phyloP scores from a whole-genome alignment of 2,329 filamentous ascomycete species.

The Aspergillus ustus region DNA sequence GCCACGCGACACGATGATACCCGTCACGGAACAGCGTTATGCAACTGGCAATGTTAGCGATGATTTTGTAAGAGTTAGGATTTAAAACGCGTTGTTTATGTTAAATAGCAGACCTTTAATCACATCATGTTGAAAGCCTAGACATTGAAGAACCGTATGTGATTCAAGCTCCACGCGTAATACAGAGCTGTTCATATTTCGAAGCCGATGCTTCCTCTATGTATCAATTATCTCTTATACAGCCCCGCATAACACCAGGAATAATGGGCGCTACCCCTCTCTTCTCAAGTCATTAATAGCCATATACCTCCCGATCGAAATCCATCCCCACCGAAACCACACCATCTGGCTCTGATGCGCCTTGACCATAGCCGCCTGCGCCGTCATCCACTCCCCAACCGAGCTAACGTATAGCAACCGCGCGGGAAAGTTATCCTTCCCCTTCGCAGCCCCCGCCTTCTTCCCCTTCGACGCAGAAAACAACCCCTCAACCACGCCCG shows the following conservation, averaged over 20 bases:
- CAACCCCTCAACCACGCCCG: conserved; percentile 51
- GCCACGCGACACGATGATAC: not conserved
- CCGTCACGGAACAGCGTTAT: not conserved
- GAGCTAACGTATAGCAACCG: conserved; percentile 73
- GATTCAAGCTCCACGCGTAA: not conserved
- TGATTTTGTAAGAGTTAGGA: not conserved
- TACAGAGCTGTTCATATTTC: not conserved
- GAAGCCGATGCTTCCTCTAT: not conserved
- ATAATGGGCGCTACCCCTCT: conserved; percentile 39
- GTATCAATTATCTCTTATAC: conserved; percentile 35
- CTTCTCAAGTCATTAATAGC: conserved; percentile 82
- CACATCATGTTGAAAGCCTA: too few species aligned
- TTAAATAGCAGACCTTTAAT: not conserved
- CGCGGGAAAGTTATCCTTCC: conserved; percentile 58
- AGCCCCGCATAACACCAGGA: not conserved
- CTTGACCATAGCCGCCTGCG: conserved; percentile 83
- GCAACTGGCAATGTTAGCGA: not conserved
- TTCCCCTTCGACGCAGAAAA: conserved; percentile 12
- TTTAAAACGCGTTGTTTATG: not conserved
- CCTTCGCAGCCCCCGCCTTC: conserved; percentile 27
- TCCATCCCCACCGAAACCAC: conserved; percentile 98
- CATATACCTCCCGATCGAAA: conserved; percentile 90
- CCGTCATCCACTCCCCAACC: conserved; percentile 66
- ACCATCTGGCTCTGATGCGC: conserved; percentile 96
- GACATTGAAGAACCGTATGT: not conserved